Evolutionary conservation across 2,329 filamentous ascomycete species (phyloP).

Genomic region (Aspergillus nomiae): DNA sequence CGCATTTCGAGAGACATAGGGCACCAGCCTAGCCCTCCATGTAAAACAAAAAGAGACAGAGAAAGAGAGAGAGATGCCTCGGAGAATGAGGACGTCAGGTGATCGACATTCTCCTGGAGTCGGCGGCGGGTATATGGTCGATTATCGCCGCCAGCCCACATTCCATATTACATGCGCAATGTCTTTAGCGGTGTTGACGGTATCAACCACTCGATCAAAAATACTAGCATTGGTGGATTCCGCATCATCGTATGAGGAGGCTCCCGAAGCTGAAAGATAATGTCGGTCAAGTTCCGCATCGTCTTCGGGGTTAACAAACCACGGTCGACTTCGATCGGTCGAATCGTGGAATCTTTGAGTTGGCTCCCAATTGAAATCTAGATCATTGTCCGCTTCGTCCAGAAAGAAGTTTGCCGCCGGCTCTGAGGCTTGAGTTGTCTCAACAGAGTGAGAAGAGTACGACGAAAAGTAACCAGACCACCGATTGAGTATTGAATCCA

Average conservation of each 20-base stretch:
- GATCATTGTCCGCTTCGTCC: constrained; percentile 58
- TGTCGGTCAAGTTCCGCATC: constrained; percentile 61
- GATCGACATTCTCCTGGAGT: neutral
- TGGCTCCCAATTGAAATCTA: constrained; percentile 50
- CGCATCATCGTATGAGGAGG: constrained; percentile 84
- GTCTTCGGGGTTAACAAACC: constrained; percentile 41
- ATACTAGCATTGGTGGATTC: constrained; percentile 66
- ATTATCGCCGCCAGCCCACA: constrained; percentile 62
- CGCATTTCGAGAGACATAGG: neutral
- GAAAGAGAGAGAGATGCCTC: no score
- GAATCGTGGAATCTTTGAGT: constrained; percentile 19
- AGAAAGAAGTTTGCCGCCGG: constrained; percentile 67
- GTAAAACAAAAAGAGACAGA: constrained; percentile 28
- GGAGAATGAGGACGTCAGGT: neutral
- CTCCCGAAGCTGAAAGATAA: constrained; percentile 77
- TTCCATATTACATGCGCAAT: constrained; percentile 70
- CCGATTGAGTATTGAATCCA: constrained; percentile 32
- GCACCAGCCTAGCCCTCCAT: constrained; percentile 14
- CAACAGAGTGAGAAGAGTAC: constrained; percentile 69
- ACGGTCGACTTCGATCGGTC: constrained; percentile 26
- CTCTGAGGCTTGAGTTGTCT: constrained; percentile 73
- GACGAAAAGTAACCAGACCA: constrained; percentile 47
- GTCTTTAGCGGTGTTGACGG: constrained; percentile 66
- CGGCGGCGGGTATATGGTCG: neutral
- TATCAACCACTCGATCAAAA: constrained; percentile 79